Evolutionary conservation across 2,329 filamentous ascomycete genomes (phyloP).

Genomic region (Podosphaera xanthii): DNA sequence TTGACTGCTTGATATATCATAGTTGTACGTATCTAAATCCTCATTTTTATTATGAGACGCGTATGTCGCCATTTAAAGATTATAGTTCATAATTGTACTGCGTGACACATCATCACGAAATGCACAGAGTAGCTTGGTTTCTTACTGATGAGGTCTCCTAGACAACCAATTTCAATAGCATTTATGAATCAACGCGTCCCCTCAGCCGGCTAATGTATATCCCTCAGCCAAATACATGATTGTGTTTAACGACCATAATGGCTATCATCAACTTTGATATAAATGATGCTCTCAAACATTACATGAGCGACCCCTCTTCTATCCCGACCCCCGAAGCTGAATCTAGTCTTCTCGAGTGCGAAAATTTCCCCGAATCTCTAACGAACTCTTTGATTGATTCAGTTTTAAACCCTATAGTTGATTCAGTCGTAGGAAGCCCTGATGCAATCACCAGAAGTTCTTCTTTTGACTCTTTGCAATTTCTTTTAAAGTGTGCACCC

Average conservation of each 20-base stretch:
- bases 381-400: slow-evolving; percentile 60
- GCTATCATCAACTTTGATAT: slow-evolving; percentile 77
- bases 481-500: slow-evolving; percentile 79
- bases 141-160: background rate
- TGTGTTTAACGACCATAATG: slow-evolving; percentile 22
- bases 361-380: slow-evolving; percentile 63
- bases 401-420: slow-evolving; percentile 76
- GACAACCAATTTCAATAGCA: background rate
- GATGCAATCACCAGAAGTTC: slow-evolving; percentile 62
- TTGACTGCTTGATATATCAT: slow-evolving; percentile 17
- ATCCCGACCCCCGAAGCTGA: slow-evolving; percentile 77
- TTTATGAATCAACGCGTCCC: background rate
- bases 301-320: slow-evolving; percentile 74
- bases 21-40: slow-evolving; percentile 19
- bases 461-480: slow-evolving; percentile 81
- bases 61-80: slow-evolving; percentile 10
- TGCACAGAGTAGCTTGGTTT: background rate
- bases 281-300: slow-evolving; percentile 87
- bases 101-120: background rate
- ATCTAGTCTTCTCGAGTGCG: slow-evolving; percentile 64
- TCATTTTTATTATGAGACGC: slow-evolving; percentile 14
- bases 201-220: too few relatives aligned
- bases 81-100: background rate
- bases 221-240: background rate
- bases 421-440: slow-evolving; percentile 75